Evolutionary conservation across 2,329 filamentous ascomycete species (phyloP).

Genomic region (Chaetothyriales sp.): DNA sequence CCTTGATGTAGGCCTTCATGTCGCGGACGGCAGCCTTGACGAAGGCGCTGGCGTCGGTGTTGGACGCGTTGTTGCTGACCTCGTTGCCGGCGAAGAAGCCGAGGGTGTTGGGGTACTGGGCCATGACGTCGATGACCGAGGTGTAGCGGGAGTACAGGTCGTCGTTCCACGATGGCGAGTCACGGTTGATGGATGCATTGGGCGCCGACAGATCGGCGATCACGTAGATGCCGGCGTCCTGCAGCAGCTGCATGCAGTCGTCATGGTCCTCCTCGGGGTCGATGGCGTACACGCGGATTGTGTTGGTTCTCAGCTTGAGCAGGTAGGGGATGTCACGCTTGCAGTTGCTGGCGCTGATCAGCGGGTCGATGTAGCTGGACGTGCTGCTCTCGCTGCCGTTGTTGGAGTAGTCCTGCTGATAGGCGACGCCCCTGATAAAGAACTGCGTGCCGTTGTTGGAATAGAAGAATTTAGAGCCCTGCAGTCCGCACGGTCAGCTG

Average conservation of each 20-base stretch:
- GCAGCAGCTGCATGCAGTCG: slow-evolving; percentile 70
- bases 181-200: slow-evolving; percentile 68
- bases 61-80: slow-evolving; percentile 77
- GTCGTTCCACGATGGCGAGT: slow-evolving; percentile 64
- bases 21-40: slow-evolving; percentile 97
- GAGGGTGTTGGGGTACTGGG: slow-evolving; percentile 76
- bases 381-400: slow-evolving; percentile 26
- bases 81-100: slow-evolving; percentile 99
- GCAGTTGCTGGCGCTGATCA: slow-evolving; percentile 59
- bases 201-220: slow-evolving; percentile 83
- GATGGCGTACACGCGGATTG: slow-evolving; percentile 88
- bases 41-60: slow-evolving; percentile 80
- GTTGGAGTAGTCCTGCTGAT: slow-evolving; percentile 57
- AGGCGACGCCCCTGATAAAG: slow-evolving; percentile 87
- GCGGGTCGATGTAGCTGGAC: slow-evolving; percentile 62
- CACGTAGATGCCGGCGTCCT: slow-evolving; percentile 84
- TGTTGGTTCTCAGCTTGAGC: slow-evolving; percentile 68
- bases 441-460: slow-evolving; percentile 65
- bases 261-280: slow-evolving; percentile 66
- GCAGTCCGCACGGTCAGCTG: slow-evolving; percentile 17
- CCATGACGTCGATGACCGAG: slow-evolving; percentile 65
- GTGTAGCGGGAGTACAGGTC: slow-evolving; percentile 70
- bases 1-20: slow-evolving; percentile 84
- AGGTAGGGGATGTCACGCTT: slow-evolving; percentile 76
- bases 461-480: slow-evolving; percentile 83